Evolutionary conservation across 257 asterid species (phyloP).

Genomic region (Thymus mandschuricus): DNA sequence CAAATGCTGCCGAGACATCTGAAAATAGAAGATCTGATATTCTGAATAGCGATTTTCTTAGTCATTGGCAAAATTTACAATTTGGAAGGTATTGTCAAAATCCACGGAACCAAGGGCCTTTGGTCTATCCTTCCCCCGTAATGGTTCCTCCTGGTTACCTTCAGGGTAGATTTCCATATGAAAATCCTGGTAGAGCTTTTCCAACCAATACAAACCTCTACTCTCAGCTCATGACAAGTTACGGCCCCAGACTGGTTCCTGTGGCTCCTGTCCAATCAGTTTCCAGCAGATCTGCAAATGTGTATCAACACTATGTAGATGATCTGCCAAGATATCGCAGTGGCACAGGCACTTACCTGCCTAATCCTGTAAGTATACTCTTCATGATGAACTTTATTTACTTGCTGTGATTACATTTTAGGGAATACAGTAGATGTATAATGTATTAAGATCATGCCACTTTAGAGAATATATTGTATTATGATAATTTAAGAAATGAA

Average conservation of each 20-base stretch:
- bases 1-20: constrained; percentile 49
- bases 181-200: constrained; percentile 76
- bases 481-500: background rate
- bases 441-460: background rate
- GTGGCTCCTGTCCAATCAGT: constrained; percentile 71
- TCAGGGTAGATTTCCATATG: constrained; percentile 81
- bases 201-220: constrained; percentile 61
- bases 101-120: constrained; percentile 57
- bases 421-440: background rate
- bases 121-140: constrained; percentile 66
- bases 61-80: constrained; percentile 92
- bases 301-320: constrained; percentile 69
- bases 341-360: constrained; percentile 98
- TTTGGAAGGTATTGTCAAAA: constrained; percentile 91
- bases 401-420: constrained; percentile 4
- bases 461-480: background rate
- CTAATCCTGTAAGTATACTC: constrained; percentile 85
- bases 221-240: constrained; percentile 70
- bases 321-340: constrained; percentile 84
- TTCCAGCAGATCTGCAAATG: constrained; percentile 63
- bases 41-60: constrained; percentile 83
- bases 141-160: constrained; percentile 85
- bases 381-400: constrained; percentile 25
- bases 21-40: constrained; percentile 72
- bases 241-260: constrained; percentile 72